Conservation (phyloP, 2,329 filamentous ascomycete genomes). For the Stylonectria norvegica region DNA sequence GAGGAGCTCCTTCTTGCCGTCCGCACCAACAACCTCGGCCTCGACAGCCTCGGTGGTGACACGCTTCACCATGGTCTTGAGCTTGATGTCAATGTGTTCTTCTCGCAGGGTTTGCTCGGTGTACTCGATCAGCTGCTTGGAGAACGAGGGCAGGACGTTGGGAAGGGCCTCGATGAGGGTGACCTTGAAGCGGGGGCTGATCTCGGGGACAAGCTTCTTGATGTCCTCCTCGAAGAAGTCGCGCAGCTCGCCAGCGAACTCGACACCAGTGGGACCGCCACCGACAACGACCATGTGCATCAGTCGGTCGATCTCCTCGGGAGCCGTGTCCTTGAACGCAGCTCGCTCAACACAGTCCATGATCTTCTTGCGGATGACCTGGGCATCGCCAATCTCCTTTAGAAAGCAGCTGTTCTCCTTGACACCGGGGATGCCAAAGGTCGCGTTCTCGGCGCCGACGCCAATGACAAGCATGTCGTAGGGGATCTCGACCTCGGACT, state of each 20-base stretch:
- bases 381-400: slow-evolving; percentile 96
- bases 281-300: slow-evolving; percentile 97
- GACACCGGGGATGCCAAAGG: slow-evolving; percentile 95
- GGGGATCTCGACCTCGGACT: slow-evolving; percentile 79
- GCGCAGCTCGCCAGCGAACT: slow-evolving; percentile 96
- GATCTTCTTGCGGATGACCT: slow-evolving; percentile 95
- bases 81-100: slow-evolving; percentile 95
- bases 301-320: slow-evolving; percentile 86
- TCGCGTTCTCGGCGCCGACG: slow-evolving; percentile 96
- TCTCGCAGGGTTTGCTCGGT: slow-evolving; percentile 99
- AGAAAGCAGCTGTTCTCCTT: slow-evolving; percentile 95
- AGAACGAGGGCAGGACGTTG: slow-evolving; percentile 96
- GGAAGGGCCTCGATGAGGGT: slow-evolving; percentile 96
- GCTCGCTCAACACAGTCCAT: slow-evolving; percentile 99
- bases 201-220: slow-evolving; percentile 96
- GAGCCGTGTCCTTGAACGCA: slow-evolving; percentile 91
- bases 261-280: slow-evolving; percentile 92
- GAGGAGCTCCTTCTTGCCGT: slow-evolving; percentile 79
- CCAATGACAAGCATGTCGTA: slow-evolving; percentile 99
- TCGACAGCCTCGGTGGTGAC: slow-evolving; percentile 92
- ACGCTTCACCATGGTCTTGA: slow-evolving; percentile 98
- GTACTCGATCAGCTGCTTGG: slow-evolving; percentile 98
- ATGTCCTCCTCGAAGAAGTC: slow-evolving; percentile 99
- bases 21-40: slow-evolving; percentile 76
- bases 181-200: slow-evolving; percentile 91